A percentile compares a stretch with the other conserved stretches of the same genome.
Conservation (phyloP, 495 filamentous ascomycete species). For the Mycothermus thermophilus region DNA sequence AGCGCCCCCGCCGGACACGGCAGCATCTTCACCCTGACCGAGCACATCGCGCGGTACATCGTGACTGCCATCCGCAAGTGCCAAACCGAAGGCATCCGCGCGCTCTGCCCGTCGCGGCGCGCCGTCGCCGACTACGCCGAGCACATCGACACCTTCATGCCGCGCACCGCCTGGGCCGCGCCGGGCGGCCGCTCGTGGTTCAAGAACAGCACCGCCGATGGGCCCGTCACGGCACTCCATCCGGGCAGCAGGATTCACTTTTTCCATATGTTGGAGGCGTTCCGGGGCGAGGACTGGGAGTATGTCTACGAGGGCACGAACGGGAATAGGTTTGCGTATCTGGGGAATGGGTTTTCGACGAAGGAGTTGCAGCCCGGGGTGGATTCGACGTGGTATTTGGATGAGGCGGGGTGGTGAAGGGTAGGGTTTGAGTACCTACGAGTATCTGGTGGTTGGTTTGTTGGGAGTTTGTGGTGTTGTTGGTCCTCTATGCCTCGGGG, state of each 20-base stretch:
- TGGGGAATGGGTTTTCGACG: conserved; percentile 29
- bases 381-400: conserved; percentile 33
- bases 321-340: conserved; percentile 31
- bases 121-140: conserved; percentile 33
- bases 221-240: conserved; percentile 35
- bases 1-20: conserved; percentile 38
- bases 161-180: conserved; percentile 32
- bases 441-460: neutral
- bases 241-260: conserved; percentile 39
- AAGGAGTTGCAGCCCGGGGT: conserved; percentile 25
- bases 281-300: conserved; percentile 38
- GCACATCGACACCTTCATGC: conserved; percentile 35
- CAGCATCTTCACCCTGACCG: conserved; percentile 33
- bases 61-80: conserved; percentile 29
- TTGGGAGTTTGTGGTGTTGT: neutral
- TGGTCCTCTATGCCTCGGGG: no score
- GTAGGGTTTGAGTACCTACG: neutral
- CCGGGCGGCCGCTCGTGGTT: conserved; percentile 34
- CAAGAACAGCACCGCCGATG: conserved; percentile 29
- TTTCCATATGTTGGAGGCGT: conserved; percentile 35
- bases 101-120: conserved; percentile 23
- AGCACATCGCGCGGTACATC: conserved; percentile 36
- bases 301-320: conserved; percentile 33
- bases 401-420: conserved; percentile 6
- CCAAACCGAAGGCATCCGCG: conserved; percentile 30